Base-by-base conservation (phyloP, 768 basidiomycete genomes). In the Lactarius evosmus region DNA sequence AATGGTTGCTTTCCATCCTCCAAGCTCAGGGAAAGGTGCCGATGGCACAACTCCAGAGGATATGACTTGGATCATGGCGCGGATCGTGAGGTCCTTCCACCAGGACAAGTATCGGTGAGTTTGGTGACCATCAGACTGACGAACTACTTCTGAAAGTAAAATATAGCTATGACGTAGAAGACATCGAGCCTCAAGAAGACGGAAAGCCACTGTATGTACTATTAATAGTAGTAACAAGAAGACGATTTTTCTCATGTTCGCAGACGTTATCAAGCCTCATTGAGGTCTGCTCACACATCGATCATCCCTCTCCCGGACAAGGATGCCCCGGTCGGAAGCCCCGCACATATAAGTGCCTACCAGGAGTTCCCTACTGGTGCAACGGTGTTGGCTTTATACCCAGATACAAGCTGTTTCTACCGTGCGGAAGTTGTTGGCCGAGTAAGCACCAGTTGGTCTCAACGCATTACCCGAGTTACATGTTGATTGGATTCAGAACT, bases 391-490 rank as follows among this genome's bases (percentile, higher is more conserved):
- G 92, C 90, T 1, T 77, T 93, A n/a, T 94, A 93, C 74, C 92
- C 92, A 0, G 92, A 94, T 71, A 94, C 92, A 0, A 93, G 90
- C 69, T 92, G 89, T 72, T 94, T 94, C 78, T 94, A 94, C 70
- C 87, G 89, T 30, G 92, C 92, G 7, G 88, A 91, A 70, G 91
- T 94, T 7, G 79, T 91, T 52, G 72, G 73, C 58, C 74, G 80
- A 29, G 80, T 82, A 65, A 74, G 78, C 72, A 22, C 52, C 41
- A 33, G 51, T 61, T 33, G 57, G 44, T 53, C 56, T 25, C n/a
- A 32, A 50, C 17, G 51, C 73, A 73, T 25, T 25, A 27, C 67
- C 70, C 36, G 75, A 76, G 56, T 73, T 75, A 60, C 77, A 12
- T 49, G 40, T 53, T 49, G 40, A 53, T 32, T 11, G 56, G 27